Percentiles rank a stretch among this genome's conserved stretches.
Evolutionary conservation across 2,329 filamentous ascomycete species (phyloP).

Genomic region (Thermoascus crustaceus): DNA sequence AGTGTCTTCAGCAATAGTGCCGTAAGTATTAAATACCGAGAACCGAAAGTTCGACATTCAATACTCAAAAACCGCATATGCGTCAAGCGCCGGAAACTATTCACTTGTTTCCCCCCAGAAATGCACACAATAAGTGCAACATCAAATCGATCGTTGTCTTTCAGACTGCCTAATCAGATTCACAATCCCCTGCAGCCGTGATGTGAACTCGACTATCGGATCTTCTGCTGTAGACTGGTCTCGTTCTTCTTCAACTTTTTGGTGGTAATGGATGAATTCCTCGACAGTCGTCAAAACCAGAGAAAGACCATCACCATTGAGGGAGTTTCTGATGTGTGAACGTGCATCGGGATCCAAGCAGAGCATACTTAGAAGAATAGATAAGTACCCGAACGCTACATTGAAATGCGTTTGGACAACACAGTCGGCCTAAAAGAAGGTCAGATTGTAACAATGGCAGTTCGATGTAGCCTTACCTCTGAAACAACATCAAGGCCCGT

Average conservation of each 20-base stretch:
- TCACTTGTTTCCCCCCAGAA: no score
- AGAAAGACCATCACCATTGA: slow-evolving; percentile 42
- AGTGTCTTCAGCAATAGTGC: no score
- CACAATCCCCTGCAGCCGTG: slow-evolving; percentile 47
- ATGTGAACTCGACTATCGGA: slow-evolving; percentile 44
- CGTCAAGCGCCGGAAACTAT: no score
- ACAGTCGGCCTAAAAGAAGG: slow-evolving; percentile 39
- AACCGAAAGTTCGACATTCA: no score
- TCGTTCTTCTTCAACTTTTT: slow-evolving; percentile 47
- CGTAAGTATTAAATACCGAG: no score
- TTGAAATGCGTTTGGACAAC: slow-evolving; percentile 66
- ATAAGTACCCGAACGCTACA: slow-evolving; percentile 78
- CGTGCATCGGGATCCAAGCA: slow-evolving; percentile 50
- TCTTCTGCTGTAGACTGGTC: slow-evolving; percentile 38
- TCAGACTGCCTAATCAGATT: slow-evolving; percentile 31
- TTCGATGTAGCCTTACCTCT: slow-evolving; percentile 49
- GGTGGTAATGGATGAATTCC: slow-evolving; percentile 55
- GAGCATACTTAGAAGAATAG: slow-evolving; percentile 74
- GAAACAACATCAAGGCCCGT: slow-evolving; percentile 56
- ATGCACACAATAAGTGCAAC: background rate
- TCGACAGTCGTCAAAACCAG: slow-evolving; percentile 50
- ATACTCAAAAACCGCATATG: no score
- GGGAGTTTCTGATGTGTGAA: slow-evolving; percentile 30
- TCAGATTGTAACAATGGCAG: slow-evolving; percentile 10
- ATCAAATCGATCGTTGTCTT: slow-evolving; percentile 4